Evolutionary conservation across 2,329 filamentous ascomycete genomes (phyloP).

Genomic region (Arthrobotrys iridis): DNA sequence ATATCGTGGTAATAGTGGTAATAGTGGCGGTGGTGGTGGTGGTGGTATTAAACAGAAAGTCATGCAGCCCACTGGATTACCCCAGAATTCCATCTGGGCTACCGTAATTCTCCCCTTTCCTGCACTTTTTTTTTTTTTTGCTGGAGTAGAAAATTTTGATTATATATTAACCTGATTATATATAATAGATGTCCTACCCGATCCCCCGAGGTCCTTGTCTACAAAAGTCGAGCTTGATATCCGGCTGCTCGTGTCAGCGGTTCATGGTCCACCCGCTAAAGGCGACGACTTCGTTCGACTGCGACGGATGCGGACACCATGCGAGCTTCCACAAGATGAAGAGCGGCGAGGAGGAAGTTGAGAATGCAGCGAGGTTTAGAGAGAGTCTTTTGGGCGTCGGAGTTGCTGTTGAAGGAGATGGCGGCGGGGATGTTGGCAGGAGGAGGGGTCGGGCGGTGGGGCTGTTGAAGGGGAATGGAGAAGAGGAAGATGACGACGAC

Average conservation of each 20-base stretch:
- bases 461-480: constrained; percentile 3
- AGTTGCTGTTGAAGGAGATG: constrained; percentile 61
- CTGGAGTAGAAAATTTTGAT: neutral
- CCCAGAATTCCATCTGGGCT: constrained; percentile 48
- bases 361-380: constrained; percentile 56
- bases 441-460: neutral
- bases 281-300: constrained; percentile 67
- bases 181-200: constrained; percentile 53
- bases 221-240: constrained; percentile 64
- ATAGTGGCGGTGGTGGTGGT: too few relatives aligned
- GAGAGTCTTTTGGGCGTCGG: constrained; percentile 65
- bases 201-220: constrained; percentile 67
- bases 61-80: constrained; percentile 38
- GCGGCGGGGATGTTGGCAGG: neutral
- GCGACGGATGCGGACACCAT: constrained; percentile 68
- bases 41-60: neutral
- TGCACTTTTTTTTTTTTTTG: too few relatives aligned
- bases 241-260: constrained; percentile 66
- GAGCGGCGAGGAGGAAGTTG: constrained; percentile 60
- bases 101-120: constrained; percentile 11
- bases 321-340: constrained; percentile 68
- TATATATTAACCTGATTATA: neutral
- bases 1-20: too few relatives aligned
- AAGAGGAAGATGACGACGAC: neutral
- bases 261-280: constrained; percentile 70